Evolutionary conservation across 1,284 basidiomycete species (phyloP), one percentile per base, ranked within the genome.

Genomic region (Cryptococcus maquisensis): DNA sequence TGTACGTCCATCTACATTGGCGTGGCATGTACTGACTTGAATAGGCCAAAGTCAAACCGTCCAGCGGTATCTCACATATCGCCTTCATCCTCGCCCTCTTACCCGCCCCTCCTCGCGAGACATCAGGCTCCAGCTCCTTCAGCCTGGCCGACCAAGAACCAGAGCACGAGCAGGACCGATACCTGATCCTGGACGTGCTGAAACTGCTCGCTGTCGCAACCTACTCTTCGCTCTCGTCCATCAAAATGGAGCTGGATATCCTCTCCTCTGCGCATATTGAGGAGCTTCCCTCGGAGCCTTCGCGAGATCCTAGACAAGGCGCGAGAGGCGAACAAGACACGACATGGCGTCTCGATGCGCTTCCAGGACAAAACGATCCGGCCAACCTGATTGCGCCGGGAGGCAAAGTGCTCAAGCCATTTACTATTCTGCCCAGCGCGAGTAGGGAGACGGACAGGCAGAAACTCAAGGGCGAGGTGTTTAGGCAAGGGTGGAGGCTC

Each of bases 391-490:
- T 95, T 53, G 87, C 91, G 63, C 73, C 82, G 0, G 78, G 79
- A 46, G 91, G 91, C 39, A 88, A 84, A 78, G 91, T 91, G 44
- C 56, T 93, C 49, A 83, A 86, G 47, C 90, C 93, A 6, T 96
- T 97, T 74, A 93, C 88, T 0, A 92, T 97, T 59, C 79, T 96
- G n/a, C 89, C 90, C 2, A 82, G 86, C 1, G 81, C 82, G 23
- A 60, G 61, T 32, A 56, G 54, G 15, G 75, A 81, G 3, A 69
- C 71, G 3, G 83, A 89, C 58, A 84, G 90, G 51, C 81, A 86
- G 42, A 81, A 85, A 28, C 68, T 95, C 8, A 84, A 86, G 66
- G 76, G 81, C 0, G 84, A 90, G 67, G 93, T 98, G 3, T 98
- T 98, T 77, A 82, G 86, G 15, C 83, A 90, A 3, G 83, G 83